phyloP scores from a whole-genome alignment of 163 green algal genomes.

The Scenedesmus sp. region DNA sequence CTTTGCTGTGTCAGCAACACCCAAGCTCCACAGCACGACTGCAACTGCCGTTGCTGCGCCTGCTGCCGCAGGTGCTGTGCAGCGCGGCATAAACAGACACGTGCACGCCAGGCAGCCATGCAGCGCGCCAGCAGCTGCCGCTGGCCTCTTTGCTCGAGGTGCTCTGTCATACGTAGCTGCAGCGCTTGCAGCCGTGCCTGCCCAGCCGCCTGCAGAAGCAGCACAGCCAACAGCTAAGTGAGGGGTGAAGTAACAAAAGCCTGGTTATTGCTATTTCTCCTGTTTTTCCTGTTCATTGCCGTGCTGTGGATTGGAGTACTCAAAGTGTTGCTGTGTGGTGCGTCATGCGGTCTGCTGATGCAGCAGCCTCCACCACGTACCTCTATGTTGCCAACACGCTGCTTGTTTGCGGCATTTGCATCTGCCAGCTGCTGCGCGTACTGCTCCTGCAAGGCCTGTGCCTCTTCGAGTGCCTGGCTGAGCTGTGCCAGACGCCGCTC shows the following conservation, averaged over 20 bases:
- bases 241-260: too few relatives aligned
- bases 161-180: slow-evolving; percentile 22
- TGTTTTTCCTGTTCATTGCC: neutral
- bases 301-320: neutral
- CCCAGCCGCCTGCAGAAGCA: neutral
- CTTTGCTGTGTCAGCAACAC: neutral
- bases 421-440: neutral
- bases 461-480: neutral
- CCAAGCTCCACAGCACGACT: slow-evolving; percentile 1
- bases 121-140: neutral
- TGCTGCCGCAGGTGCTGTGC: neutral
- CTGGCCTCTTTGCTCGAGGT: neutral
- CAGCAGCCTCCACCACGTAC: neutral
- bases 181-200: slow-evolving; percentile 4
- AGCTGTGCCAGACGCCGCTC: neutral
- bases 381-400: slow-evolving; percentile 1
- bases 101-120: neutral
- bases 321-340: neutral
- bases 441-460: neutral
- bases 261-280: neutral
- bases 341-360: neutral
- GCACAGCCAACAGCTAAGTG: neutral
- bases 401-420: neutral
- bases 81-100: neutral
- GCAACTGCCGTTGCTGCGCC: neutral